Evolutionary conservation across 1,139 yeast genomes (phyloP), one percentile per base, ranked within the genome.

Genomic region (Sugiyamaella pinicola): DNA sequence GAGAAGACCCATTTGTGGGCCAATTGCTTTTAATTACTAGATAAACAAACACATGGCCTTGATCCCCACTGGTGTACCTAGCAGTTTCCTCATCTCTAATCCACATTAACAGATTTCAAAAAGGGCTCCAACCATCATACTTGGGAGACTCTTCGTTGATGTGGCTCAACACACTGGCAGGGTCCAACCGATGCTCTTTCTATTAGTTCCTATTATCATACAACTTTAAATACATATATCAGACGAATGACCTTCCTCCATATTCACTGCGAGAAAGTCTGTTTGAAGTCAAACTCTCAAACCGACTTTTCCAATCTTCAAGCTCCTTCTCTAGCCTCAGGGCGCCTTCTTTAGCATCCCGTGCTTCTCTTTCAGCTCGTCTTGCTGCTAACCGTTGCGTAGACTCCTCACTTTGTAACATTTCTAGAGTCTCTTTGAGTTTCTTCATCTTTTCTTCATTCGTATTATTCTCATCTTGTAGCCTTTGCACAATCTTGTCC

Each of bases 311-410:
- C 81, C 90, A 82, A 55, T 81, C 83, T 47, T 80, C 75, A 15
- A 85, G 69, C 64, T 87, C 95, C 62, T 76, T 80, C 67, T 87
- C 90, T 58, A 85, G 67, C 54, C 78, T 70, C 55, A 82, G 68
- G 51, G 80, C 70, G 45, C 72, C 72, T 58, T 84, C 88, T 59
- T 79, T 80, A 58, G 79, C 70, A 49, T 82, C 84, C 6, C 77
- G 69, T 9, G 76, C 69, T 56, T 80, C 83, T 46, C 84, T 69
- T 50, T 72, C 74, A 0, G 79, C 72, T 39, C 80, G 68, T 48
- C 77, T 74, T 17, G 76, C 67, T 19, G 69, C 69, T 52, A 79
- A 61, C 38, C 71, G 69, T 17, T 77, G 70, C 12, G 73, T 70
- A 2, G 78, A 69, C 54, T 79, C 83, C 17, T 72, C 71, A 26